phyloP scores from a whole-genome alignment of 768 basidiomycete species.

The Brasilioporus rufonigricans region DNA sequence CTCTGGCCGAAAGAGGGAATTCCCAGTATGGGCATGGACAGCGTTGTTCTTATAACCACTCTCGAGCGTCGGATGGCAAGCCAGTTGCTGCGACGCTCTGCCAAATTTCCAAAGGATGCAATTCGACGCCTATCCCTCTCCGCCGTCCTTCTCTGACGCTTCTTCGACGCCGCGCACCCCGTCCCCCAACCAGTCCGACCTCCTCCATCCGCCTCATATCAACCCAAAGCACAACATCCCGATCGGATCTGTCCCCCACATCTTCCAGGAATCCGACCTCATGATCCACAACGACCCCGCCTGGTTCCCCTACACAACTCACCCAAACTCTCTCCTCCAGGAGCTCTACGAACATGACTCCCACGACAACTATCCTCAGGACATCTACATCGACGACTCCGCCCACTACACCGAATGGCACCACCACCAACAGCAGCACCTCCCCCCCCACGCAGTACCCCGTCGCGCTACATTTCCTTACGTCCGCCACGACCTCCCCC shows the following conservation, averaged over 20 bases:
- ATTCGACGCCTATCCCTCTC: conserved; percentile 59
- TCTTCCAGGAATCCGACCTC: conserved; percentile 44
- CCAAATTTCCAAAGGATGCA: conserved; percentile 35
- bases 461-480: conserved; percentile 78
- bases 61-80: conserved; percentile 12
- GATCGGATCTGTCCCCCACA: conserved; percentile 46
- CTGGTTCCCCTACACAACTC: conserved; percentile 33
- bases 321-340: conserved; percentile 56
- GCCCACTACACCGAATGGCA: conserved; percentile 35
- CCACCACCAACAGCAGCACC: conserved; percentile 28
- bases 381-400: conserved; percentile 36
- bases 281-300: conserved; percentile 40
- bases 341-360: conserved; percentile 69
- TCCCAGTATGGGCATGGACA: conserved; percentile 22
- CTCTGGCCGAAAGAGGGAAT: conserved; percentile 26
- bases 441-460: conserved; percentile 30
- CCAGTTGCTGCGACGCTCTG: conserved; percentile 23
- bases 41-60: conserved; percentile 34
- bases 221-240: conserved; percentile 38
- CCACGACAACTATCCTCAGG: conserved; percentile 37
- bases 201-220: conserved; percentile 23
- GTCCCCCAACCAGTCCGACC: conserved; percentile 51
- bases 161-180: conserved; percentile 71
- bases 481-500: conserved; percentile 66
- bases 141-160: conserved; percentile 57